A percentile compares a stretch with the other conserved stretches of the same genome.
phyloP scores from a whole-genome alignment of 2,329 filamentous ascomycete genomes.

The Ascochyta pisi region DNA sequence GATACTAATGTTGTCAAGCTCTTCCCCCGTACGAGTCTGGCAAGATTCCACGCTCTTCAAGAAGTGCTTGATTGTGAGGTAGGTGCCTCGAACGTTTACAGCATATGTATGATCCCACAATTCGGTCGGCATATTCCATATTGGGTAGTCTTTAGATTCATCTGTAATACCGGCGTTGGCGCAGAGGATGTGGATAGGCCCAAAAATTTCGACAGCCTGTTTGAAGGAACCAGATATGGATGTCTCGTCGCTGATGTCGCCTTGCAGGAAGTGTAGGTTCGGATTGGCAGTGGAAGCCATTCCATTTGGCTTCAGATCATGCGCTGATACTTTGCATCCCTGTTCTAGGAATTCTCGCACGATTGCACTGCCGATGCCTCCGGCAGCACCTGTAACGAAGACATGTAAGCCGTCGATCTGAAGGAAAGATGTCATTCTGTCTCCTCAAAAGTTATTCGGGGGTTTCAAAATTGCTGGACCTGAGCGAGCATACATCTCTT shows the following conservation, averaged over 20 bases:
- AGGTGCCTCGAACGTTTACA: slow-evolving; percentile 60
- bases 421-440: slow-evolving; percentile 52
- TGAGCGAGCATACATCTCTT: background rate
- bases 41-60: slow-evolving; percentile 51
- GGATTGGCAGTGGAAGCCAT: slow-evolving; percentile 35
- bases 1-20: slow-evolving; percentile 59
- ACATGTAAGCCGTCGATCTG: slow-evolving; percentile 59
- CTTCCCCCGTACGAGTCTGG: slow-evolving; percentile 48
- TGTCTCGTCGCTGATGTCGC: slow-evolving; percentile 58
- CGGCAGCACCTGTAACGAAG: slow-evolving; percentile 62
- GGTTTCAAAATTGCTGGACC: background rate
- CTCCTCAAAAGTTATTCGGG: background rate
- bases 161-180: slow-evolving; percentile 62
- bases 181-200: slow-evolving; percentile 60
- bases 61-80: slow-evolving; percentile 64
- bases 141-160: slow-evolving; percentile 55
- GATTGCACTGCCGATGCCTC: slow-evolving; percentile 59
- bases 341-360: slow-evolving; percentile 61
- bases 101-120: slow-evolving; percentile 61
- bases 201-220: slow-evolving; percentile 54
- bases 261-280: slow-evolving; percentile 53
- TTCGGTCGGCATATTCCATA: slow-evolving; percentile 61
- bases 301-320: slow-evolving; percentile 54
- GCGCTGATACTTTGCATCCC: slow-evolving; percentile 63
- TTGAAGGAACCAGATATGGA: slow-evolving; percentile 53